phyloP scores from a whole-genome alignment of 305 asterid species.

The Solanum hybrid region DNA sequence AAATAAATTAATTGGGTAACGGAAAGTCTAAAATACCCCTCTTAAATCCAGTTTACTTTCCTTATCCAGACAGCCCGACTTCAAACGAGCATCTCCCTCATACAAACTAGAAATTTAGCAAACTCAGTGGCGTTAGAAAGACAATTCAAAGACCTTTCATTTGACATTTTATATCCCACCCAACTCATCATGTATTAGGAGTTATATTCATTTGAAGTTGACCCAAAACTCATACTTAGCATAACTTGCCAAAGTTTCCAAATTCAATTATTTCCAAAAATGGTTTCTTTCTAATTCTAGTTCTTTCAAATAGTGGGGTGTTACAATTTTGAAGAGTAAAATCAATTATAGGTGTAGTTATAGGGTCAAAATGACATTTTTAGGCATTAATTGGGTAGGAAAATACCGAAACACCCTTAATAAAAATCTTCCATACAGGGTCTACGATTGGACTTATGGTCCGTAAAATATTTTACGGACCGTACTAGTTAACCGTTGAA shows the following conservation, averaged over 20 bases:
- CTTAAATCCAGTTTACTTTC: neutral
- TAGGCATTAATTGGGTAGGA: neutral
- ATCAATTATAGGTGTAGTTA: neutral
- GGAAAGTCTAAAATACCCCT: neutral
- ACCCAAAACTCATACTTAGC: neutral
- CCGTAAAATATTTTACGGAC: no score
- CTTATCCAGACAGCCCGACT: neutral
- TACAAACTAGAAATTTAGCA: neutral
- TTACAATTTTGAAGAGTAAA: neutral
- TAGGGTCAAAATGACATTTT: neutral
- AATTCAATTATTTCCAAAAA: neutral
- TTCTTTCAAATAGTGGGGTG: neutral
- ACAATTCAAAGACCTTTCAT: neutral
- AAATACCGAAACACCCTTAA: neutral
- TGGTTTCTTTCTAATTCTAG: neutral
- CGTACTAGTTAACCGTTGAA: no score
- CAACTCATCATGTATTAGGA: neutral
- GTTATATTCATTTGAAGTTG: neutral
- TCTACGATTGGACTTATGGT: neutral
- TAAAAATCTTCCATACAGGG: neutral
- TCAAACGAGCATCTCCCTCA: neutral
- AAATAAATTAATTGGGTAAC: no score
- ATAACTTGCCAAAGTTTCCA: neutral
- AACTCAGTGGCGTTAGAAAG: neutral
- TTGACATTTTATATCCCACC: neutral